phyloP scores from a whole-genome alignment of 495 filamentous ascomycete species.

The Elasticomyces elasticus region DNA sequence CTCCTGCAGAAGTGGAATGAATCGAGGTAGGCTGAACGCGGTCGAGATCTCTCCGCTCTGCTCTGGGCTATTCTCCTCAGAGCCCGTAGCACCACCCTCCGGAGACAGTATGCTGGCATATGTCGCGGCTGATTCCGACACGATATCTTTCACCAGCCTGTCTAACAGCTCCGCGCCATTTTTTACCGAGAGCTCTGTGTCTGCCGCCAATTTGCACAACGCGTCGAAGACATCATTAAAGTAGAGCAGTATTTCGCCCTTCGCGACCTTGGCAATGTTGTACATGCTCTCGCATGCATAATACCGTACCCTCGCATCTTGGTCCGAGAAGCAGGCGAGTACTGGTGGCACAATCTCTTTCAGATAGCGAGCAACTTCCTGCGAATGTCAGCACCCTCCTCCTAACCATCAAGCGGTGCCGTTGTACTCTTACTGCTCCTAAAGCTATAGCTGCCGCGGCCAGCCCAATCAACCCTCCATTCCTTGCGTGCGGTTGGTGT shows the following conservation, averaged over 20 bases:
- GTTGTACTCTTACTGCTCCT: constrained; percentile 56
- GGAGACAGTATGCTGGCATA: constrained; percentile 76
- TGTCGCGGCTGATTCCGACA: constrained; percentile 88
- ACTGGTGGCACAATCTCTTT: constrained; percentile 92
- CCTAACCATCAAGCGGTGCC: constrained; percentile 16
- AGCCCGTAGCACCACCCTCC: constrained; percentile 40
- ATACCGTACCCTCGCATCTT: constrained; percentile 95
- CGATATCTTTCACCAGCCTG: constrained; percentile 94
- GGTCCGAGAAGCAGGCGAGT: constrained; percentile 95
- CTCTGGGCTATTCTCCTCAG: constrained; percentile 10
- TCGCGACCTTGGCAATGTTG: constrained; percentile 98
- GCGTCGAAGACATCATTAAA: constrained; percentile 99
- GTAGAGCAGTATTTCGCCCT: constrained; percentile 90
- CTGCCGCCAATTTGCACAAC: constrained; percentile 91
- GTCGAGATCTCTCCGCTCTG: constrained; percentile 50
- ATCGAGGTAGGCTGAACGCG: constrained; percentile 82
- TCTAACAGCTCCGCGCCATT: constrained; percentile 96
- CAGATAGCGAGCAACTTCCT: constrained; percentile 82
- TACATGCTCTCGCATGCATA: constrained; percentile 99
- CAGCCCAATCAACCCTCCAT: constrained; percentile 91
- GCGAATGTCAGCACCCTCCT: constrained; percentile 16
- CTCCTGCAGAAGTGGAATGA: constrained; percentile 88
- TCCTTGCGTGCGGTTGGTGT: constrained; percentile 92
- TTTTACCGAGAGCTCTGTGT: constrained; percentile 93
- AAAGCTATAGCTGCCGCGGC: constrained; percentile 95